These are phyloP conservation scores for Trichoderma oligosporum DNA, from an alignment of 2,329 filamentous ascomycete species.

Conservation along the genomic window DNA sequence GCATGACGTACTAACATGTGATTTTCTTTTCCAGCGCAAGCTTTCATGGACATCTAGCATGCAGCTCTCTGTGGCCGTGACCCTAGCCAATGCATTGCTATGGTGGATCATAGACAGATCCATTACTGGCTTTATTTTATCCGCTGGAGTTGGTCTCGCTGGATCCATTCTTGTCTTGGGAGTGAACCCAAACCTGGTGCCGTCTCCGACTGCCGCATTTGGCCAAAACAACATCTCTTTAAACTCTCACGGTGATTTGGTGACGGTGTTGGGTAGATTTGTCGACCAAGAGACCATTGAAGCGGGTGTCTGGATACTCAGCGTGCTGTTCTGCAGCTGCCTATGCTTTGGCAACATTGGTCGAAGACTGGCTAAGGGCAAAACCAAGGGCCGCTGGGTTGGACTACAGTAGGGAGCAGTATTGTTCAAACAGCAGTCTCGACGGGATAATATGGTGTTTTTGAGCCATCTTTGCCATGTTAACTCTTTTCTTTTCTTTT, in stretches of 20 bases:
- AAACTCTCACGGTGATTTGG: conserved; percentile 15
- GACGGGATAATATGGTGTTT: no score
- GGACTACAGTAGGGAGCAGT: conserved; percentile 34
- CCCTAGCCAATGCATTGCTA: conserved; percentile 84
- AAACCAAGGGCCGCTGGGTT: conserved; percentile 45
- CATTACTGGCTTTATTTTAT: conserved; percentile 76
- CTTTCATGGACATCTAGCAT: conserved; percentile 91
- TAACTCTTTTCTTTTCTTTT: no score
- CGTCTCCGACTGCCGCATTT: conserved; percentile 50
- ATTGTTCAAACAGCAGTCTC: background rate
- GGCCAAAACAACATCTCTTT: conserved; percentile 25
- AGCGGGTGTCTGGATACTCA: conserved; percentile 82
- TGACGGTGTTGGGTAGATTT: conserved; percentile 45
- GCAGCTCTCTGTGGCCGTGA: conserved; percentile 86
- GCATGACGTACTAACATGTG: conserved; percentile 17
- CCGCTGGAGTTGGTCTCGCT: conserved; percentile 65
- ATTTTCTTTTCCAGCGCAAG: conserved; percentile 58
- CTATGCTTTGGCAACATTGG: conserved; percentile 97
- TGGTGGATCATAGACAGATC: conserved; percentile 97
- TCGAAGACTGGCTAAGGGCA: conserved; percentile 62
- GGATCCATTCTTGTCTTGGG: conserved; percentile 72
- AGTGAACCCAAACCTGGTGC: conserved; percentile 74
- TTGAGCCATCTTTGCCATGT: no score
- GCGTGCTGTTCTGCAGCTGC: conserved; percentile 90
- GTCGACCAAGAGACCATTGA: conserved; percentile 63